Base-by-base conservation (phyloP, 106 monocot species). In the Alisma plantagoaquatica region DNA sequence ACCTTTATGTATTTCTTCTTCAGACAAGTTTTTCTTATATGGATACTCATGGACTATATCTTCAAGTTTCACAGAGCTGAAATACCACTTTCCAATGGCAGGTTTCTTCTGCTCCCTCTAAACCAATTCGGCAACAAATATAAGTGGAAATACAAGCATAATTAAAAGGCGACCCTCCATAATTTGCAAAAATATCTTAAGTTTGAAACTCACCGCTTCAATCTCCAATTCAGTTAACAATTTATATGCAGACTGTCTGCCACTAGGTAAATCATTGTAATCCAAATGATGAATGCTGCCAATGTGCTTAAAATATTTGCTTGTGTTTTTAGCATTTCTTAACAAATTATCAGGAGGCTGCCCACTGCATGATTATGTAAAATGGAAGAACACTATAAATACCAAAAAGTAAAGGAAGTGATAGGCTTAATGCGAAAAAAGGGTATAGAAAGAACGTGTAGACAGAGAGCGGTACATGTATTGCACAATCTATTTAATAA, bases 281-380 rank as follows among this genome's bases (percentile, higher is more conserved):
- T 69, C 74, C 56, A 76, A 44, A 9, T 57, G 57, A 59, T 89
- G 84, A 44, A 84, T 79, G 58, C 76, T 75, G 47, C 77, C 82
- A 38, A 82, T 62, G 27, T 72, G 71, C 56, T 85, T 98, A 68
- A 98, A 98, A 44, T 78, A 98, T 49, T 82, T 98, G 44, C 63
- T 61, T 53, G 85, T 77, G 41, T 77, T 68, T 61, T 98, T 85
- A 50, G 98, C 78, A 63, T 79, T 72, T 57, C 81, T 69, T 38
- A 98, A 76, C 41, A 98, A 17, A 56, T 71, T 62, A 65, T 89
- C 85, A 56, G 98, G 90, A n/a, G 98, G 98, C 47, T 98, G 89
- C 33, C 66, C 78, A 66, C 96, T 96, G 78, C 49, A 81, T 26
- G 29, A 51, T 23, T 9, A 62, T 33, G 30, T 23, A 50, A n/a